A percentile compares a stretch with the other conserved stretches of the same genome.
phyloP scores from a whole-genome alignment of 2,329 filamentous ascomycete species.

The Lachnellula arida region DNA sequence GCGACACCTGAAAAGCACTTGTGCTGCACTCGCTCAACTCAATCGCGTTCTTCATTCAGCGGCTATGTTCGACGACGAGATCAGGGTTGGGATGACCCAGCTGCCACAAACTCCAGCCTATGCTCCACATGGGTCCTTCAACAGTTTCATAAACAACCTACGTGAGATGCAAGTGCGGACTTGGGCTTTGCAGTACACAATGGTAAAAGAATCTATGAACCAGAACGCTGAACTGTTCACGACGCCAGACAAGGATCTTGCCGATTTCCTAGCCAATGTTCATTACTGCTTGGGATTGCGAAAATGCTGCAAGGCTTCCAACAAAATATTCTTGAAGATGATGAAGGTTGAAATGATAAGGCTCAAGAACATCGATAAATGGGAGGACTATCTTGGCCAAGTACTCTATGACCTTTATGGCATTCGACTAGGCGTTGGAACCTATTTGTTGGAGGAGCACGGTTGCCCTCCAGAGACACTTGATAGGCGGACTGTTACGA shows the following conservation, averaged over 20 bases:
- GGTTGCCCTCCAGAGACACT: slow-evolving; percentile 72
- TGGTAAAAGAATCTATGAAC: slow-evolving; percentile 69
- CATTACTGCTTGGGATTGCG: slow-evolving; percentile 82
- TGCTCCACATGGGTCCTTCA: slow-evolving; percentile 39
- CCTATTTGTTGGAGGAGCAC: slow-evolving; percentile 70
- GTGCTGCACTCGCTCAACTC: slow-evolving; percentile 66
- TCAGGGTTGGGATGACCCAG: slow-evolving; percentile 69
- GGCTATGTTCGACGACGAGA: slow-evolving; percentile 77
- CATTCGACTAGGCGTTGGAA: slow-evolving; percentile 66
- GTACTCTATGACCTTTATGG: slow-evolving; percentile 80
- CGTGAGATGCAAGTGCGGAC: slow-evolving; percentile 82
- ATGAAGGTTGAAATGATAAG: slow-evolving; percentile 81
- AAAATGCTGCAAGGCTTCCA: slow-evolving; percentile 77
- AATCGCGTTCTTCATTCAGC: slow-evolving; percentile 73
- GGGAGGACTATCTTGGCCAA: slow-evolving; percentile 82
- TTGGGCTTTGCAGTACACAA: slow-evolving; percentile 82
- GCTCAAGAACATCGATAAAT: slow-evolving; percentile 70
- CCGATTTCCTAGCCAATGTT: slow-evolving; percentile 73
- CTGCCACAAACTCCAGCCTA: slow-evolving; percentile 53
- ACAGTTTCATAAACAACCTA: slow-evolving; percentile 61
- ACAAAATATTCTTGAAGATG: slow-evolving; percentile 84
- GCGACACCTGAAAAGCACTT: slow-evolving; percentile 67
- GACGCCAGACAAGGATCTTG: slow-evolving; percentile 64
- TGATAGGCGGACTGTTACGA: slow-evolving; percentile 73
- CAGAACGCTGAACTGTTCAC: slow-evolving; percentile 63